These are phyloP conservation scores for Scutellaria baicalensis DNA, from an alignment of 257 asterid species.

Conservation along the genomic window DNA sequence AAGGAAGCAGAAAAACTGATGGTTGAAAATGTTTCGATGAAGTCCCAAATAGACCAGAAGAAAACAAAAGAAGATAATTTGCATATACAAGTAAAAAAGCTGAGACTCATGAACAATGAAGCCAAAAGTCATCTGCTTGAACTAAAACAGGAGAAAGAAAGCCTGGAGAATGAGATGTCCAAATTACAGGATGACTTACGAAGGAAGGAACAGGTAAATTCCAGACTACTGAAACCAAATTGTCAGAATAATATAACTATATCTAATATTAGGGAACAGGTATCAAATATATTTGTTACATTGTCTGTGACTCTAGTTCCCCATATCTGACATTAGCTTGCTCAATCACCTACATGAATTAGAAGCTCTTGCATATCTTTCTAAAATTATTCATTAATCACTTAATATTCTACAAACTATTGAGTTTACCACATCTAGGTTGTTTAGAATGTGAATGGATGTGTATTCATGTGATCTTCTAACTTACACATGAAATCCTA, in stretches of 20 bases:
- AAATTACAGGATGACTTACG: conserved; percentile 33
- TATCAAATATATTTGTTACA: conserved; percentile 3
- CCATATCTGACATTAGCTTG: neutral
- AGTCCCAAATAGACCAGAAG: conserved; percentile 53
- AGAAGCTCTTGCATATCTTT: neutral
- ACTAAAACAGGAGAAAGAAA: conserved; percentile 54
- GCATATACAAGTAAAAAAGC: conserved; percentile 56
- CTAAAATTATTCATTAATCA: neutral
- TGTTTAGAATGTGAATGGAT: neutral
- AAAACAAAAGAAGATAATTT: conserved; percentile 51
- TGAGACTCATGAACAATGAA: conserved; percentile 43
- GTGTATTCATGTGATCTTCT: neutral
- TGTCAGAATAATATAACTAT: conserved; percentile 4
- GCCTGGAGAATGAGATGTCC: conserved; percentile 50
- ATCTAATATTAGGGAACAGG: conserved; percentile 3
- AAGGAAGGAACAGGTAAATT: conserved; percentile 51
- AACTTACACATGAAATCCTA: neutral
- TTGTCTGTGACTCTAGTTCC: neutral
- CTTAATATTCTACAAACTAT: neutral
- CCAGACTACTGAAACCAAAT: neutral
- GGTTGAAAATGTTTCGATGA: conserved; percentile 42
- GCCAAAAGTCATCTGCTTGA: conserved; percentile 34
- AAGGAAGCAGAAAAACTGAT: conserved; percentile 46
- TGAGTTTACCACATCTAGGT: neutral
- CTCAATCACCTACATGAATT: neutral